These are phyloP conservation scores for Suhomyces emberorum DNA, from an alignment of 805 yeast species.

Conservation along the genomic window DNA sequence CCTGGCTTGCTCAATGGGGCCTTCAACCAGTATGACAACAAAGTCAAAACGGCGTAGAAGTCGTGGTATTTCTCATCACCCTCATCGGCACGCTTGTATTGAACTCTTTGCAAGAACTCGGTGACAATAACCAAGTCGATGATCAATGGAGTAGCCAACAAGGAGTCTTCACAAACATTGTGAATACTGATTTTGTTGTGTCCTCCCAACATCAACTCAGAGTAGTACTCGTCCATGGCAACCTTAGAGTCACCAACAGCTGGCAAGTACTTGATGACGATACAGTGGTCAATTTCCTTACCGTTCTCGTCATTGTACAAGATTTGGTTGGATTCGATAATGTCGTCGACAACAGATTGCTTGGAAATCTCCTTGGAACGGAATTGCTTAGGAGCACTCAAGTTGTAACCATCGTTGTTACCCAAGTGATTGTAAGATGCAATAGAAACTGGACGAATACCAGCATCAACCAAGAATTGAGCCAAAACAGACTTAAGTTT, in stretches of 20 bases:
- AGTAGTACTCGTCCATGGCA: constrained; percentile 97
- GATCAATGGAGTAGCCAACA: constrained; percentile 91
- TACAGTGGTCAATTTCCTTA: constrained; percentile 82
- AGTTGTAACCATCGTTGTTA: constrained; percentile 91
- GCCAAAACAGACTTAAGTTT: constrained; percentile 95
- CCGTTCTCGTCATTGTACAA: constrained; percentile 80
- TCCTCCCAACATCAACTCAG: constrained; percentile 96
- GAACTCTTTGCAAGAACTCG: constrained; percentile 84
- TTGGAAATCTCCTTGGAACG: constrained; percentile 94
- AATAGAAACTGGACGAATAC: constrained; percentile 89
- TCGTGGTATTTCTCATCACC: constrained; percentile 49
- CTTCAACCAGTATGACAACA: constrained; percentile 92
- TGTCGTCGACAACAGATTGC: constrained; percentile 90
- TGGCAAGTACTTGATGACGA: constrained; percentile 88
- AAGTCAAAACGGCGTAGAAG: constrained; percentile 81
- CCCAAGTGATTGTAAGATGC: constrained; percentile 97
- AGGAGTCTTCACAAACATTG: constrained; percentile 94
- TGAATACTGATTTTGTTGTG: constrained; percentile 92
- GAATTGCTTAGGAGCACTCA: constrained; percentile 89
- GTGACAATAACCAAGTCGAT: constrained; percentile 87
- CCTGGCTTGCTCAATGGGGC: constrained; percentile 95
- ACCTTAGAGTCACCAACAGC: constrained; percentile 97
- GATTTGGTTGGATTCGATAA: constrained; percentile 81
- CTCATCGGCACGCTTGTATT: constrained; percentile 59
- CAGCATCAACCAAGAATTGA: constrained; percentile 94